phyloP scores from a whole-genome alignment of 2,329 filamentous ascomycete species.

The Fusarium hostae region DNA sequence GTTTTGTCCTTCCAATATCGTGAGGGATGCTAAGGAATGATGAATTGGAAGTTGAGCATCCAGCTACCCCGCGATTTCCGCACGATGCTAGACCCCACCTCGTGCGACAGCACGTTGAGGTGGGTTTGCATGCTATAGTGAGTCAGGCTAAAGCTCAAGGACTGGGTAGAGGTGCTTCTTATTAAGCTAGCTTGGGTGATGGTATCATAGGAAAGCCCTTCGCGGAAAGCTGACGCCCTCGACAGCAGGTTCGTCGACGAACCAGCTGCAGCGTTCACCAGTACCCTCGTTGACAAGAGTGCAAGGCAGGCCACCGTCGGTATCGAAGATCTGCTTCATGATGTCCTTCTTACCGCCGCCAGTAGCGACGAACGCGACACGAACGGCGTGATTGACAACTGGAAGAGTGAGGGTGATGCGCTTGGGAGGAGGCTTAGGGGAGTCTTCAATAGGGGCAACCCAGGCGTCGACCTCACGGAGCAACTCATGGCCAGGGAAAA shows the following conservation, averaged over 20 bases:
- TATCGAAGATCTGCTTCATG: constrained; percentile 90
- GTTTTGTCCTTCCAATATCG: neutral
- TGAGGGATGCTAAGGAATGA: neutral
- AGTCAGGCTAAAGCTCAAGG: constrained; percentile 17
- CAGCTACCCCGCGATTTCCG: constrained; percentile 34
- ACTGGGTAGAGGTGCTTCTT: constrained; percentile 15
- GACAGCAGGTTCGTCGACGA: constrained; percentile 86
- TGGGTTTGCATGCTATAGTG: constrained; percentile 14
- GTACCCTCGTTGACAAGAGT: constrained; percentile 86
- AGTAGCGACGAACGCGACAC: constrained; percentile 91
- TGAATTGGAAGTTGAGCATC: constrained; percentile 21
- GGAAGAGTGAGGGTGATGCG: constrained; percentile 93
- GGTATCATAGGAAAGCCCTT: constrained; percentile 67
- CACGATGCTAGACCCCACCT: constrained; percentile 23
- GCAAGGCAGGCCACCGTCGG: constrained; percentile 82
- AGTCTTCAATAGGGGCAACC: constrained; percentile 92
- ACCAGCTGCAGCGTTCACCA: constrained; percentile 93
- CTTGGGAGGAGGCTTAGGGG: constrained; percentile 90
- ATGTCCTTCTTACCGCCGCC: constrained; percentile 91
- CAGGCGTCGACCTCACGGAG: constrained; percentile 89
- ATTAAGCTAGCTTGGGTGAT: constrained; percentile 16
- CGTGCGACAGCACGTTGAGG: constrained; percentile 6
- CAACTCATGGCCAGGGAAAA: constrained; percentile 91
- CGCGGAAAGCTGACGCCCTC: constrained; percentile 86
- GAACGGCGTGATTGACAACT: constrained; percentile 86